Conservation (phyloP, 73 alveolate species). For the Blepharisma japonicum region DNA sequence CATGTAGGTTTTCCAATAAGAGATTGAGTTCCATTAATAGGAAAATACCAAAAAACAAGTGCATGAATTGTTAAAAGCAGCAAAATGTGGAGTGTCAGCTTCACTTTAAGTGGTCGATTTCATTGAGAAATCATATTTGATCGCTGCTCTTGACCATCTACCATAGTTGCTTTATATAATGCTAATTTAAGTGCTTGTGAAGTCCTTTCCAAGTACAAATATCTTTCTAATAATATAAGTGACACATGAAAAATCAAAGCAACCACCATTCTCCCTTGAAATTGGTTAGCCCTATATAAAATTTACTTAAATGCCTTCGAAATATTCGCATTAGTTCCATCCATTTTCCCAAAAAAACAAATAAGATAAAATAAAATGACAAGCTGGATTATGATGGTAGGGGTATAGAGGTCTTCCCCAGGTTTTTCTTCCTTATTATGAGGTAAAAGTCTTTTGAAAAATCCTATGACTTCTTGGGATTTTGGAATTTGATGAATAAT, state of each 20-base stretch:
- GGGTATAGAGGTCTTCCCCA: slow-evolving; percentile 77
- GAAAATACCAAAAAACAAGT: slow-evolving; percentile 52
- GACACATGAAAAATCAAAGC: slow-evolving; percentile 49
- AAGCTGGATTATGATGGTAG: slow-evolving; percentile 56
- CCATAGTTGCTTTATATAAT: neutral
- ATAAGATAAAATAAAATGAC: slow-evolving; percentile 66
- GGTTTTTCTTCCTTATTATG: slow-evolving; percentile 83
- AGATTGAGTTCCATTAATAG: slow-evolving; percentile 34
- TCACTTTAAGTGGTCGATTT: slow-evolving; percentile 18
- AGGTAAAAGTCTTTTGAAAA: slow-evolving; percentile 63
- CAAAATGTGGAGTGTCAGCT: slow-evolving; percentile 38
- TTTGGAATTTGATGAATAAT: too few species aligned
- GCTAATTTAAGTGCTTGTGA: slow-evolving; percentile 28
- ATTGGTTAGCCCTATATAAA: slow-evolving; percentile 39
- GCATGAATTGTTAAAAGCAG: slow-evolving; percentile 25
- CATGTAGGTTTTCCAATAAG: slow-evolving; percentile 37
- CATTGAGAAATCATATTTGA: neutral
- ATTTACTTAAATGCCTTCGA: slow-evolving; percentile 29
- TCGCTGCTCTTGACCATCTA: neutral
- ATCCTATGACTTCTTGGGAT: neutral
- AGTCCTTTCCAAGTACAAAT: slow-evolving; percentile 33
- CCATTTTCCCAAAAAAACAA: slow-evolving; percentile 78
- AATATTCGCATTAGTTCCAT: slow-evolving; percentile 59
- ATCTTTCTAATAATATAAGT: slow-evolving; percentile 52
- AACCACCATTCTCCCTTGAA: slow-evolving; percentile 55